phyloP scores from a whole-genome alignment of 345 rosid genomes.

The Eucalyptus sp. region DNA sequence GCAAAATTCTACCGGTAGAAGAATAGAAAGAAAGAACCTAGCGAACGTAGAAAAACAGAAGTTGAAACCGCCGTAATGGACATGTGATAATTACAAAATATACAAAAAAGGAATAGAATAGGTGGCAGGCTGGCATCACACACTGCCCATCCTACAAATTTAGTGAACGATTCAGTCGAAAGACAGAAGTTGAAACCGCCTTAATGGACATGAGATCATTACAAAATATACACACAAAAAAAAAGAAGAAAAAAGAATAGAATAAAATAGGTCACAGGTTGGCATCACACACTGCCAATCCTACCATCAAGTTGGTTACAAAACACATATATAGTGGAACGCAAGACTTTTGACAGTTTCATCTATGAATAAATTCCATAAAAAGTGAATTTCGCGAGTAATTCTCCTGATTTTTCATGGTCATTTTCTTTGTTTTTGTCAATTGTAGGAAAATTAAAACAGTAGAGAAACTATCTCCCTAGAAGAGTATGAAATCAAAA shows the following conservation, averaged over 20 bases:
- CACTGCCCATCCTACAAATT: background rate
- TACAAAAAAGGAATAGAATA: background rate
- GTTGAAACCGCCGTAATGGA: background rate
- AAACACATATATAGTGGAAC: background rate
- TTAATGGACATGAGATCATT: background rate
- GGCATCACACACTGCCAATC: background rate
- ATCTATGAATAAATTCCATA: background rate
- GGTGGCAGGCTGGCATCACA: background rate
- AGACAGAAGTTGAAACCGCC: background rate
- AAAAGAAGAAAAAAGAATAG: too few species aligned
- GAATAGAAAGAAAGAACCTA: background rate
- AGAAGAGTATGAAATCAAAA: background rate
- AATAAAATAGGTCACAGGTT: background rate
- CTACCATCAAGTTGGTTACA: background rate
- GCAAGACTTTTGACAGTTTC: background rate
- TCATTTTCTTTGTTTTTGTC: background rate
- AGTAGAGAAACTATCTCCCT: background rate
- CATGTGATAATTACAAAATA: background rate
- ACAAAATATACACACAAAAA: background rate
- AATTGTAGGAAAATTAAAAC: background rate
- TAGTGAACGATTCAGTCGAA: background rate
- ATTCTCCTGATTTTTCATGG: background rate
- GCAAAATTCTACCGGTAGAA: background rate
- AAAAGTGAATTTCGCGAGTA: background rate
- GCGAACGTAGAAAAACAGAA: background rate